phyloP scores from a whole-genome alignment of 352 stramenopile genomes.

The Achlya hypogyna region DNA sequence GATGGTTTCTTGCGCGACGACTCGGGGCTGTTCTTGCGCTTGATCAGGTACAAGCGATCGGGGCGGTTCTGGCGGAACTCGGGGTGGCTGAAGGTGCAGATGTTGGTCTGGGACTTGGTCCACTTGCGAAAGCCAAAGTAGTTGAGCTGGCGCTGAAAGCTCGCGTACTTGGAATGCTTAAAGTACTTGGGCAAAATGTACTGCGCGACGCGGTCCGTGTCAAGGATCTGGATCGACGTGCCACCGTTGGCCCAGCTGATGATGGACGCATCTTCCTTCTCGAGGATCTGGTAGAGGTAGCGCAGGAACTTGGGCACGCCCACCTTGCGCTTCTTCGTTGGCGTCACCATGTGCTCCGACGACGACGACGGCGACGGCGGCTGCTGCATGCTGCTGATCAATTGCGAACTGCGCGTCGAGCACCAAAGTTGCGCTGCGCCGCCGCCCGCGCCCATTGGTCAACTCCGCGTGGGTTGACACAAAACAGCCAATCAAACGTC shows the following conservation, averaged over 20 bases:
- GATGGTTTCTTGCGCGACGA: constrained; percentile 6
- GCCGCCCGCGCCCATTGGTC: not conserved
- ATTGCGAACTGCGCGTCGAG: not conserved
- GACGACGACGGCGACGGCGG: not conserved
- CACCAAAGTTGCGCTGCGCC: not conserved
- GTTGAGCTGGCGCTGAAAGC: constrained; percentile 88
- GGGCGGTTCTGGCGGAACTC: constrained; percentile 49
- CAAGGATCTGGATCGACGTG: constrained; percentile 58
- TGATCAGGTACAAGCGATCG: constrained; percentile 31
- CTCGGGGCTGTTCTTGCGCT: constrained; percentile 17
- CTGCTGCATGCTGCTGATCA: not conserved
- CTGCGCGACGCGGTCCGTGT: constrained; percentile 47
- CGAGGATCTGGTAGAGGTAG: constrained; percentile 70
- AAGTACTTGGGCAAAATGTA: constrained; percentile 86
- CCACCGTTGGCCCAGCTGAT: constrained; percentile 62
- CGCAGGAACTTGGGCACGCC: constrained; percentile 70
- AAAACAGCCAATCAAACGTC: not conserved
- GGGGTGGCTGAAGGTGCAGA: constrained; percentile 73
- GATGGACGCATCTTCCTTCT: constrained; percentile 55
- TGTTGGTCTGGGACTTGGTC: constrained; percentile 62
- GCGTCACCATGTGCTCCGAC: not conserved
- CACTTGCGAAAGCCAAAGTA: constrained; percentile 89
- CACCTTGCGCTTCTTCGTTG: constrained; percentile 16
- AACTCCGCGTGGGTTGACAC: not conserved
- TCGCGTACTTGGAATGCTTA: constrained; percentile 89